These are phyloP conservation scores for Neurospora intermedia DNA, from an alignment of 495 filamentous ascomycete species.

Conservation along the genomic window DNA sequence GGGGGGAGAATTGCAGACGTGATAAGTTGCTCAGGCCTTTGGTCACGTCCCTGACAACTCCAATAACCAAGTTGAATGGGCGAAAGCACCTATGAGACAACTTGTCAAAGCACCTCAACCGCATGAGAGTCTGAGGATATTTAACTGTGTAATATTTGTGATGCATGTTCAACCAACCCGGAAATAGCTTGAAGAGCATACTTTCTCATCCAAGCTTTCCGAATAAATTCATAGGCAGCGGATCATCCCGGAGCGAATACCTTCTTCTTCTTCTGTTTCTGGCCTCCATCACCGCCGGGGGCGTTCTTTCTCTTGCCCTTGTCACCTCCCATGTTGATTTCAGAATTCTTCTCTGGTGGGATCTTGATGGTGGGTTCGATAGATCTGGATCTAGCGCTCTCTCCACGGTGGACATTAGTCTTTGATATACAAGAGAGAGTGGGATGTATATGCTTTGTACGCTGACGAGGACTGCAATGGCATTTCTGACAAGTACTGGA, in stretches of 20 bases:
- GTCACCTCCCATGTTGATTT: slow-evolving; percentile 8
- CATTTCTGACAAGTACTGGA: background rate
- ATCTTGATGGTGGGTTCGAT: background rate
- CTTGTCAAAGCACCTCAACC: background rate
- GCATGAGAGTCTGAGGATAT: background rate
- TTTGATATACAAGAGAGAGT: background rate
- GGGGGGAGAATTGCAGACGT: background rate
- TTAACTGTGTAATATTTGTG: background rate
- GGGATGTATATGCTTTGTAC: background rate
- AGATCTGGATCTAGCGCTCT: background rate
- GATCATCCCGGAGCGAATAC: slow-evolving; percentile 3
- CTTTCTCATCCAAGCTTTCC: background rate
- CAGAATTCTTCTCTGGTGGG: background rate
- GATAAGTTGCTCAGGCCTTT: background rate
- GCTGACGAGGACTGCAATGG: background rate
- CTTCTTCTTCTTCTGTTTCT: slow-evolving; percentile 24
- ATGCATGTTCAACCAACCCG: background rate
- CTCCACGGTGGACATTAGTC: background rate
- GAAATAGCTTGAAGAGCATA: background rate
- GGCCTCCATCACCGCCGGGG: slow-evolving; percentile 6
- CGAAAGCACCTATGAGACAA: background rate
- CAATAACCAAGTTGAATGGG: background rate
- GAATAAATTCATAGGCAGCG: background rate
- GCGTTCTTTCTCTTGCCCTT: slow-evolving; percentile 20
- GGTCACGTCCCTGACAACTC: background rate